phyloP scores from a whole-genome alignment of 139 green algal genomes.

The Closterium sp. region DNA sequence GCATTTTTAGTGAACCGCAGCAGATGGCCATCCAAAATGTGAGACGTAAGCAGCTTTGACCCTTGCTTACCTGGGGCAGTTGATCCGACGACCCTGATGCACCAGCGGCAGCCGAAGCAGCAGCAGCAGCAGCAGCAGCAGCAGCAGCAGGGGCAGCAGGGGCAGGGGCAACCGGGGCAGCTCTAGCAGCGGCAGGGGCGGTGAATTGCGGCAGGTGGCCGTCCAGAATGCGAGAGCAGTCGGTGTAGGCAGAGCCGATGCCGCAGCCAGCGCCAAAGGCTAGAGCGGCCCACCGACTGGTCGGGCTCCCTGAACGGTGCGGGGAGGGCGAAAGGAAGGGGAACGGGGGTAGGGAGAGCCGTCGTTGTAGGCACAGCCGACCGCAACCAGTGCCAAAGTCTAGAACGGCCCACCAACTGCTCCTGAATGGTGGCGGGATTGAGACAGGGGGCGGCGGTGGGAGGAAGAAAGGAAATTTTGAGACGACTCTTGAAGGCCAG shows the following conservation, averaged over 20 bases:
- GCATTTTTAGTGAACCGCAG: no score
- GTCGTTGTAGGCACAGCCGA: no score
- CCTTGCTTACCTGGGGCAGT: no score
- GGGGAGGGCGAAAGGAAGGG: no score
- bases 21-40: neutral
- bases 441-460: no score
- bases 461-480: neutral
- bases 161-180: neutral
- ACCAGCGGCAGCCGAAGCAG: neutral
- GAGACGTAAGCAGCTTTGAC: neutral
- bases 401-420: no score
- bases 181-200: neutral
- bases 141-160: neutral
- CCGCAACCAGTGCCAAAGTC: no score
- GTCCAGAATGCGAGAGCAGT: neutral
- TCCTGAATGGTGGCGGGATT: no score
- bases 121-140: neutral
- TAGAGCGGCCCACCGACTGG: neutral
- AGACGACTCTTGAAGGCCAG: neutral
- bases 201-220: constrained; percentile 9
- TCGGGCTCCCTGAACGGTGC: neutral
- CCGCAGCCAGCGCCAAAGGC: neutral
- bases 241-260: neutral
- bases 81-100: no score
- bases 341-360: neutral